Percentiles rank a stretch among this genome's conserved stretches.
phyloP scores from a whole-genome alignment of 345 rosid species.

The Camelina laxa region DNA sequence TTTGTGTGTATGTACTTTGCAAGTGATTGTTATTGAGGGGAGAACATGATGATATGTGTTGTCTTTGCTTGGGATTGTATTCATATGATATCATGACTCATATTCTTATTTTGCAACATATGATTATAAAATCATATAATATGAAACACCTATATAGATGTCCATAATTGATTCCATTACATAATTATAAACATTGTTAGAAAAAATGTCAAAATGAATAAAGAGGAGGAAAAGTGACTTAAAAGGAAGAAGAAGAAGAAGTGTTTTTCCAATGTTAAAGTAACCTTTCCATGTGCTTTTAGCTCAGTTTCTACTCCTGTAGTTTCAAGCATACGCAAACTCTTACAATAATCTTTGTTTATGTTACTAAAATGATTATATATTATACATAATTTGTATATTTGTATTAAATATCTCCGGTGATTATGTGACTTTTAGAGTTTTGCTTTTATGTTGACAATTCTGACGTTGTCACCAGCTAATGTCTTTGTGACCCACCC shows the following conservation, averaged over 20 bases:
- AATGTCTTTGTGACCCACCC: constrained; percentile 19
- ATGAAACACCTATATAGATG: constrained; percentile 23
- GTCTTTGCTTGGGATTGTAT: constrained; percentile 50
- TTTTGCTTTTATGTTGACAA: constrained; percentile 3
- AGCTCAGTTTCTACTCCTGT: constrained; percentile 42
- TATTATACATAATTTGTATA: constrained; percentile 5
- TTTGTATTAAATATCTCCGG: neutral
- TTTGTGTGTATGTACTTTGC: constrained; percentile 37
- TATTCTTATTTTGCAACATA: constrained; percentile 31
- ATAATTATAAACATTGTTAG: neutral
- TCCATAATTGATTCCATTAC: constrained; percentile 32
- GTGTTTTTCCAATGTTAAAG: constrained; percentile 44
- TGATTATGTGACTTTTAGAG: neutral
- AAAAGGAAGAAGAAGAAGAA: constrained; percentile 41
- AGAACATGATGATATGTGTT: constrained; percentile 48
- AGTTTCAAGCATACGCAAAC: constrained; percentile 45
- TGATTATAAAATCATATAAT: constrained; percentile 34
- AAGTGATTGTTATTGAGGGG: constrained; percentile 41
- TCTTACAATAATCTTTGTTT: constrained; percentile 30
- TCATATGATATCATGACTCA: constrained; percentile 32
- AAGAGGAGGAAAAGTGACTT: constrained; percentile 45
- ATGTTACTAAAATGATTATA: neutral
- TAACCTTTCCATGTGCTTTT: constrained; percentile 48
- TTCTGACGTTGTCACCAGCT: neutral
- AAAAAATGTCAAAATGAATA: constrained; percentile 38